Evolutionary conservation across 164 flowering plant species (phyloP), one percentile per base, ranked within the genome.

Genomic region (Kalanchoe fedtschenkoi): DNA sequence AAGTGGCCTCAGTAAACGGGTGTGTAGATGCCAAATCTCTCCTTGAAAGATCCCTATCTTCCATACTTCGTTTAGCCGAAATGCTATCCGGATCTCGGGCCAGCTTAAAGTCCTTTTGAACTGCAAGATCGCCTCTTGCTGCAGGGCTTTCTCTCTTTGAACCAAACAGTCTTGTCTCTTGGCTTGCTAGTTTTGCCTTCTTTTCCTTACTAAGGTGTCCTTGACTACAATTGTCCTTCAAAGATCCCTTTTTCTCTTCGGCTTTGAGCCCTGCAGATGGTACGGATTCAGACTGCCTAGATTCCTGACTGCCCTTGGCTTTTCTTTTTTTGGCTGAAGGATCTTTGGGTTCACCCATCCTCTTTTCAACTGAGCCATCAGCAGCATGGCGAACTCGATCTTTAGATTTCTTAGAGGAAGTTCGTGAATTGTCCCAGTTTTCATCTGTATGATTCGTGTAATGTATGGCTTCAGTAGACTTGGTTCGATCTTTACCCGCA

Each of bases 1-100:
- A 93, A 68, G 91, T 81, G 19, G 95, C 89, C 19, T 89, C 89
- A 22, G 22, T 35, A 32, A 72, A 62, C 43, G 79, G 70, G 34
- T 78, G 85, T 35, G 44, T 51, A 61, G 74, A 62, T 68, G 75
- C 79, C 37, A 66, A 62, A 64, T 87, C 88, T 77, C 66, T 83
- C 73, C 74, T 84, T 59, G 70, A 57, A 56, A 71, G 68, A 65
- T 82, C 86, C 39, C 53, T 29, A 61, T 76, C 78, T 62, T 82
- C 84, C 71, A 70, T 39, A 65, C 68, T 72, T 53, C 70, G 68
- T 37, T 73, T 74, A 47, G 76, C 65, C 35, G 42, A 43, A 38
- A 47, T 29, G 24, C 65, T 75, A 17, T 68, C 72, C 10, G 47
- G 26, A 60, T 69, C 73, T 33, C 71, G 72, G 33, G 68, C 76